Conservation (phyloP, 2,329 filamentous ascomycete genomes). For the Aspergillus ibericus region DNA sequence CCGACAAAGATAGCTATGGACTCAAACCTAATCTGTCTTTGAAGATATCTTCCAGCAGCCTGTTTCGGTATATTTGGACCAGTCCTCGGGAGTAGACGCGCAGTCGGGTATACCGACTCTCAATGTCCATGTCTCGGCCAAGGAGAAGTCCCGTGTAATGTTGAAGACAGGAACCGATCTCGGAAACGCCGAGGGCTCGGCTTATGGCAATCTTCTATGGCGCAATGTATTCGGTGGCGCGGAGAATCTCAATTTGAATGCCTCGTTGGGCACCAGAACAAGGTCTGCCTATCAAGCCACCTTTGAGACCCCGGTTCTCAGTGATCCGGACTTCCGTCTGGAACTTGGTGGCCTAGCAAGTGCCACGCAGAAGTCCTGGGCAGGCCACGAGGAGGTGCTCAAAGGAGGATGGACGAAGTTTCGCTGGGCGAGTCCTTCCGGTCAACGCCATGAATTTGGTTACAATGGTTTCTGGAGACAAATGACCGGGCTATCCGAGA, state of each 20-base stretch:
- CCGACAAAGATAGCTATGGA: not conserved
- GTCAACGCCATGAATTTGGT: conserved; percentile 72
- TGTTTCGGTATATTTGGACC: conserved; percentile 79
- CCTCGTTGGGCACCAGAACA: conserved; percentile 84
- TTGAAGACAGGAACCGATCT: conserved; percentile 94
- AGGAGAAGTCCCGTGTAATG: conserved; percentile 78
- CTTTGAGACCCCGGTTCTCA: conserved; percentile 78
- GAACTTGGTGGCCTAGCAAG: conserved; percentile 80
- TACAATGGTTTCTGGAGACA: conserved; percentile 87
- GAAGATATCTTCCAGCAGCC: conserved; percentile 85
- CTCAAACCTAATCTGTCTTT: conserved; percentile 20
- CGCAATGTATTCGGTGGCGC: conserved; percentile 94
- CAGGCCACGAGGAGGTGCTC: conserved; percentile 86
- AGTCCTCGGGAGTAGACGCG: conserved; percentile 68
- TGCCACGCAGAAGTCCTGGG: conserved; percentile 85
- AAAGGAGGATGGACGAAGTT: conserved; percentile 76
- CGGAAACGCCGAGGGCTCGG: conserved; percentile 90
- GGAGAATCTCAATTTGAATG: conserved; percentile 83
- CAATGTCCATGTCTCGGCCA: conserved; percentile 74
- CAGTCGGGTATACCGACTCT: conserved; percentile 68
- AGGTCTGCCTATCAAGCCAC: conserved; percentile 86
- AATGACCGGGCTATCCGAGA: conserved; percentile 72
- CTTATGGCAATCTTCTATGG: conserved; percentile 82
- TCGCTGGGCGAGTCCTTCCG: conserved; percentile 66
- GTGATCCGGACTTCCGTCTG: conserved; percentile 77